Evolutionary conservation across 1,139 yeast genomes (phyloP).

Genomic region (Debaryomycetaceae sp.): DNA sequence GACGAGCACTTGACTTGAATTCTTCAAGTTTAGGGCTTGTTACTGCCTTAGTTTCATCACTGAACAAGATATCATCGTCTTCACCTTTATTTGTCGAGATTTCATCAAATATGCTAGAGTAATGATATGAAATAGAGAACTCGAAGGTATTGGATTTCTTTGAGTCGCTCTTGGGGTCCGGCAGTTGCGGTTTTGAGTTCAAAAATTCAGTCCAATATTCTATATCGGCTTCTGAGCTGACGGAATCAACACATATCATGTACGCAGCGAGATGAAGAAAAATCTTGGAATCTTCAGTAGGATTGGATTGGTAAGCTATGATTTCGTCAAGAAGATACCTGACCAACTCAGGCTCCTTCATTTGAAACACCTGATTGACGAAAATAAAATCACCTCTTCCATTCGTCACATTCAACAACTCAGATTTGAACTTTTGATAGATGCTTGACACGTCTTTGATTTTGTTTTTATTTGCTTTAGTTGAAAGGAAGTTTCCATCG

Average conservation of each 20-base stretch:
- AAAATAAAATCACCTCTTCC: background rate
- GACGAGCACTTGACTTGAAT: background rate
- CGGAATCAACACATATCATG: slow-evolving; percentile 16
- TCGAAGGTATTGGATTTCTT: slow-evolving; percentile 5
- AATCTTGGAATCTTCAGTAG: slow-evolving; percentile 26
- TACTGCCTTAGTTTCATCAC: slow-evolving; percentile 4
- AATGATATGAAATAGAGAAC: slow-evolving; percentile 15
- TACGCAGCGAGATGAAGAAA: slow-evolving; percentile 26
- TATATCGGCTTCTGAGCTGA: slow-evolving; percentile 17
- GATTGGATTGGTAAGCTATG: slow-evolving; percentile 5
- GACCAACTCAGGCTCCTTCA: background rate
- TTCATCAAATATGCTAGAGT: slow-evolving; percentile 17
- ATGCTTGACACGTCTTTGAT: background rate
- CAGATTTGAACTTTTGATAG: slow-evolving; percentile 7
- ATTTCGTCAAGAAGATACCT: background rate
- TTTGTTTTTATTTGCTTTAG: background rate
- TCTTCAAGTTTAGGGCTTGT: slow-evolving; percentile 1
- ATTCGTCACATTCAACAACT: slow-evolving; percentile 5
- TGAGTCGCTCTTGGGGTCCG: background rate
- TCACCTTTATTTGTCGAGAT: slow-evolving; percentile 5
- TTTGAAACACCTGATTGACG: background rate
- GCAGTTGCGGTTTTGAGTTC: background rate
- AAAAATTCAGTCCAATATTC: slow-evolving; percentile 19
- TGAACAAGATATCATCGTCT: slow-evolving; percentile 10
- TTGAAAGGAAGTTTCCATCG: background rate